A percentile compares a stretch with the other conserved stretches of the same genome.
Evolutionary conservation across 495 filamentous ascomycete species (phyloP).

Genomic region (Daldinia vernicosa): DNA sequence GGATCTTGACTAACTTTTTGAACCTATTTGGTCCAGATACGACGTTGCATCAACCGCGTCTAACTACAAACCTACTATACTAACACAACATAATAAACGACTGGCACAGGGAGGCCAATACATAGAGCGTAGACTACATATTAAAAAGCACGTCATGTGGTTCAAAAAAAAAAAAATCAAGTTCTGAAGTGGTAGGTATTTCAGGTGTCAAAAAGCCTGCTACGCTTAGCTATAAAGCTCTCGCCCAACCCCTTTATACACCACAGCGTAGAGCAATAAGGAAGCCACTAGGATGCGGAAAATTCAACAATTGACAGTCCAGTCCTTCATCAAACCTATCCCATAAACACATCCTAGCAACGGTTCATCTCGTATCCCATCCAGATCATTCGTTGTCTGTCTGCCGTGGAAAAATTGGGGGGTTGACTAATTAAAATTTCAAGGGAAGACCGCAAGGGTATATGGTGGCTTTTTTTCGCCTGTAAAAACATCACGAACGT

Average conservation of each 20-base stretch:
- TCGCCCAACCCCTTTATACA: conserved; percentile 13
- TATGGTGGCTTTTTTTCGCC: conserved; percentile 18
- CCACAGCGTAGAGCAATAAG: conserved; percentile 17
- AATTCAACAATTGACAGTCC: conserved; percentile 21
- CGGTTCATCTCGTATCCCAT: conserved; percentile 38
- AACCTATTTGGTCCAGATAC: too few species aligned
- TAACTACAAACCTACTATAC: too few species aligned
- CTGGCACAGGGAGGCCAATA: neutral
- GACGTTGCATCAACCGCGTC: too few species aligned
- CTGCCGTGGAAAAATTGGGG: conserved; percentile 16
- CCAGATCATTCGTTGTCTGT: conserved; percentile 37
- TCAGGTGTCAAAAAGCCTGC: conserved; percentile 34
- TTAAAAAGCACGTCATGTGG: neutral
- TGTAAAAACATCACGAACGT: conserved; percentile 9
- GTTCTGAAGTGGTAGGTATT: conserved; percentile 41
- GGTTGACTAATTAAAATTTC: conserved; percentile 28
- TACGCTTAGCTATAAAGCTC: conserved; percentile 27
- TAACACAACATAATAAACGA: neutral
- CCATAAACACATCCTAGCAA: conserved; percentile 39
- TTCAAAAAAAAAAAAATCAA: conserved; percentile 14
- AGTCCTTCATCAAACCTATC: conserved; percentile 18
- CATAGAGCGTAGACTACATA: neutral
- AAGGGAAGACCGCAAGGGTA: conserved; percentile 22
- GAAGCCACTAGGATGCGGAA: conserved; percentile 11
- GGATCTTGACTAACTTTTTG: too few species aligned